These are phyloP conservation scores for Camptophora hylomeconis DNA, from an alignment of 2,329 filamentous ascomycete genomes.

Conservation along the genomic window DNA sequence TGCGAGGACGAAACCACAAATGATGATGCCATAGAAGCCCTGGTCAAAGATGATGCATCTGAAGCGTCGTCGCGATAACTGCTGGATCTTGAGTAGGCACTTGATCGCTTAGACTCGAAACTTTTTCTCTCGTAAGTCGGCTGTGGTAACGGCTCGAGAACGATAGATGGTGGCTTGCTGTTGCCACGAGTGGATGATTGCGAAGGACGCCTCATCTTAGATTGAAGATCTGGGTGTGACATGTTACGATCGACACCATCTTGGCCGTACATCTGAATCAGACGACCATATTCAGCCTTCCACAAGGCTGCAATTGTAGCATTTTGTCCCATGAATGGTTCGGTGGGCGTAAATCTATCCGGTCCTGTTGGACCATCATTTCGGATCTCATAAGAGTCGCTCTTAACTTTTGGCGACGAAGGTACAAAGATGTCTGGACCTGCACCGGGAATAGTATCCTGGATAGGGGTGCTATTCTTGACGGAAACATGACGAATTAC, in stretches of 20 bases:
- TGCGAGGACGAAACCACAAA: conserved; percentile 12
- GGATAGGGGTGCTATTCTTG: neutral
- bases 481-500: no score
- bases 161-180: conserved; percentile 1
- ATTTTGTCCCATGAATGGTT: conserved; percentile 11
- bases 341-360: conserved; percentile 1
- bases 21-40: conserved; percentile 13
- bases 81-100: conserved; percentile 1
- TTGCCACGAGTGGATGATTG: neutral
- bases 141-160: conserved; percentile 3
- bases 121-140: conserved; percentile 4
- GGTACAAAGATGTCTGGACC: neutral
- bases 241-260: conserved; percentile 7
- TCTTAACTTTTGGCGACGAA: no score
- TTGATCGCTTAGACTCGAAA: neutral
- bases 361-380: neutral
- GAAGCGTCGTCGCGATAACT: conserved; percentile 11
- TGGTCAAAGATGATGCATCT: conserved; percentile 12
- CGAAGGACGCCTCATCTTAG: conserved; percentile 1
- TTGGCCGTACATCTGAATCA: conserved; percentile 15
- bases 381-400: no score
- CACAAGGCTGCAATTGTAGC: conserved; percentile 16
- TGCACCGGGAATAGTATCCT: neutral
- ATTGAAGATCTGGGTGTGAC: conserved; percentile 3
- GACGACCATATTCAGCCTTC: conserved; percentile 16